These are phyloP conservation scores for Nicotiana paniculata DNA, from an alignment of 257 asterid genomes.

Conservation along the genomic window DNA sequence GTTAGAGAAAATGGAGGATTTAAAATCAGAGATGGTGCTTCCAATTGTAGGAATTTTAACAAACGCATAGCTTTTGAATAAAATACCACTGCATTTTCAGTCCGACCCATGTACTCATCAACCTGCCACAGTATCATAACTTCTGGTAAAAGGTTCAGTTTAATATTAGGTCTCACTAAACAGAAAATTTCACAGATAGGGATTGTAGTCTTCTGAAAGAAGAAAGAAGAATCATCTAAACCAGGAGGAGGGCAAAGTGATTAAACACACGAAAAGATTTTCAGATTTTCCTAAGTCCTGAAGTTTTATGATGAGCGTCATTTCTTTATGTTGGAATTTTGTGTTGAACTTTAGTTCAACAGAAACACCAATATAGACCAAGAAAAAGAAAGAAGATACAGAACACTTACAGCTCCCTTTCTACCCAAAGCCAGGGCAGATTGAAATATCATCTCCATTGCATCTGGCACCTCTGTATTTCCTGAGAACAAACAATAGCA, in stretches of 20 bases:
- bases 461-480: slow-evolving; percentile 79
- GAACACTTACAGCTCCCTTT: slow-evolving; percentile 72
- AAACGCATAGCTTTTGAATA: slow-evolving; percentile 63
- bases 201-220: neutral
- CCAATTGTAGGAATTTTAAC: slow-evolving; percentile 54
- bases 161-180: neutral
- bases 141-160: neutral
- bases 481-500: slow-evolving; percentile 35
- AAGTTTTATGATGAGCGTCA: neutral
- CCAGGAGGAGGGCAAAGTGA: neutral
- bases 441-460: slow-evolving; percentile 80
- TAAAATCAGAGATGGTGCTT: slow-evolving; percentile 66
- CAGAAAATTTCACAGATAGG: neutral
- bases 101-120: slow-evolving; percentile 64
- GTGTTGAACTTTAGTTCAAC: slow-evolving; percentile 3
- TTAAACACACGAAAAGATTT: neutral
- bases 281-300: neutral
- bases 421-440: slow-evolving; percentile 70
- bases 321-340: neutral
- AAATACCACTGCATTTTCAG: slow-evolving; percentile 41
- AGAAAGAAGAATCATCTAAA: neutral
- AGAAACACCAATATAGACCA: slow-evolving; percentile 4
- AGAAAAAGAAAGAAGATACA: slow-evolving; percentile 7
- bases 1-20: slow-evolving; percentile 81
- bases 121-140: slow-evolving; percentile 38